Base-by-base conservation (phyloP, 768 basidiomycete species). In the Auricularia cornea region DNA sequence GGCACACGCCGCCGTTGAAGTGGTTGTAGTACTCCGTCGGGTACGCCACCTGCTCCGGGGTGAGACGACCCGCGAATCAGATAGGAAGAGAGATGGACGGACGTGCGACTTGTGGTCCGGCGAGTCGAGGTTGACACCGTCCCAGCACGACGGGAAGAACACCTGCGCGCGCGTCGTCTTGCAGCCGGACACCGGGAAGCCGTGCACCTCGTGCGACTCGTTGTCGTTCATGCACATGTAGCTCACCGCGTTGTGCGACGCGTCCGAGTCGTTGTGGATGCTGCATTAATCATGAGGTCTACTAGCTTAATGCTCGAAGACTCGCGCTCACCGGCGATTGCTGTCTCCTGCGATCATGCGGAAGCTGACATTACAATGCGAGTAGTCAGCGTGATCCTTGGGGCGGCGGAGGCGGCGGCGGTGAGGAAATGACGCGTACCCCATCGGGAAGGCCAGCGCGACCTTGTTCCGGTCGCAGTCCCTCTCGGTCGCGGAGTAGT, bases 51-150 rank as follows among this genome's bases (percentile, higher is more conserved):
- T 57, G 28, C 14, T 10, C 6, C 8, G 11, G 11, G 29, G 16
- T 38, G 1, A 38, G 16, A 5, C 16, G 35, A n/a, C n/a, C n/a
- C 16, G 35, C 35, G 1, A 48, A 23, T 48, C 44, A 48, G 44
- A 48, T 6, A 5, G 44, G 10, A 18, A 20, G 44, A 6, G 5
- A 20, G 11, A 20, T 18, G 0, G 16, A 48, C 44, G 44, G 11
- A 48, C 44, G 64, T 72, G 72, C 2, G 59, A 56, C 33, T 65
- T 64, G 62, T 70, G 69, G 41, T 72, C 68, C 2, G 63, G 2
- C 23, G 66, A 65, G 51, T 72, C 67, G 20, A 69, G 26, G 59
- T 71, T 64, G 48, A 64, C 57, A n/a, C 72, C 72, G 59, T 73
- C 65, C 72, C 70, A 71, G 65, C 66, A 69, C 10, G 56, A 59